A percentile compares a stretch with the other conserved stretches of the same genome.
These are phyloP conservation scores for Rutidosis leptorrhynchoides DNA, from an alignment of 129 eudicot species.

Conservation along the genomic window DNA sequence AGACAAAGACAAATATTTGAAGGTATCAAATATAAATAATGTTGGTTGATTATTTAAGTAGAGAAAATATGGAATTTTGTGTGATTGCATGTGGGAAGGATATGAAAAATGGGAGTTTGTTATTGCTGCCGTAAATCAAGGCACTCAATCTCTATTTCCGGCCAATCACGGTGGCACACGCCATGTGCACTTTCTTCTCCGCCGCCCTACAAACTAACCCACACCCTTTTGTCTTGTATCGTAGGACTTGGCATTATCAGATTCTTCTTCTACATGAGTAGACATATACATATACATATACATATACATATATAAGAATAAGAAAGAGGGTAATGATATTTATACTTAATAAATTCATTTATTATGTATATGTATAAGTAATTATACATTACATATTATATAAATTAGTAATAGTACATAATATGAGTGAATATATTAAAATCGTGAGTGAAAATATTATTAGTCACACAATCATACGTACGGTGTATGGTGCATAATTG, in stretches of 20 bases:
- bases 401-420: too few relatives aligned
- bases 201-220: slow-evolving; percentile 18
- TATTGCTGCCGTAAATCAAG: slow-evolving; percentile 22
- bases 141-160: slow-evolving; percentile 15
- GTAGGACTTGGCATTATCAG: background rate
- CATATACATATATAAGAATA: too few relatives aligned
- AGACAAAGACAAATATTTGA: slow-evolving; percentile 2
- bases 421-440: too few relatives aligned
- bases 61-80: slow-evolving; percentile 21
- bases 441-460: too few relatives aligned
- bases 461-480: too few relatives aligned
- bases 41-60: background rate
- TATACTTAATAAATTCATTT: too few relatives aligned
- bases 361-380: too few relatives aligned
- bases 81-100: slow-evolving; percentile 23
- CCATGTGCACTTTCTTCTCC: slow-evolving; percentile 29
- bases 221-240: background rate
- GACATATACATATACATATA: background rate
- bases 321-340: too few relatives aligned
- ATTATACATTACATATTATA: too few relatives aligned
- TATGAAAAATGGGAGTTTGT: background rate
- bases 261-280: background rate
- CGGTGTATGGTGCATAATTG: too few relatives aligned
- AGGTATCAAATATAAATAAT: background rate
- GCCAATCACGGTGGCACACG: slow-evolving; percentile 32